phyloP scores from a whole-genome alignment of 2,329 filamentous ascomycete genomes.

The Penicillium sp. region DNA sequence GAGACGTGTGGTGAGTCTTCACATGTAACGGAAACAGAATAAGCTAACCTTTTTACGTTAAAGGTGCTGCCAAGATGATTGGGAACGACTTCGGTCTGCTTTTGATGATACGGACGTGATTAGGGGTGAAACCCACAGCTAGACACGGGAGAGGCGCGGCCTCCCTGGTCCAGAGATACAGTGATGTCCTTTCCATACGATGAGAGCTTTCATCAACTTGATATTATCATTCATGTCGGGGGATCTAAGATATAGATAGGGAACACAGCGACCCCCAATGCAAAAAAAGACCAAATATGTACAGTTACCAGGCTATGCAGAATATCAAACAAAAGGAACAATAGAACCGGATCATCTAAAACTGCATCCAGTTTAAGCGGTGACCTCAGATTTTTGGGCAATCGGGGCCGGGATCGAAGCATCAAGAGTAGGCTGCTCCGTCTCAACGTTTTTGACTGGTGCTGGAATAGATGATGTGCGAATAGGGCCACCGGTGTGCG shows the following conservation, averaged over 20 bases:
- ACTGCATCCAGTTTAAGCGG: constrained; percentile 12
- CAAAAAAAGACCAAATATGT: constrained; percentile 5
- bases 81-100: no score
- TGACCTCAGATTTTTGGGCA: constrained; percentile 22
- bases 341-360: background rate
- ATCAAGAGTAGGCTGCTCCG: constrained; percentile 17
- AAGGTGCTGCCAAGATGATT: no score
- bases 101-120: no score
- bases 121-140: no score
- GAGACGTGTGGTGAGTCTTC: no score
- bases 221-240: constrained; percentile 14
- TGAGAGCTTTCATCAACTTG: background rate
- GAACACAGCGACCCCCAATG: constrained; percentile 10
- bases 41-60: no score
- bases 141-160: no score
- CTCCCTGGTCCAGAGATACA: no score
- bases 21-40: no score
- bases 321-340: constrained; percentile 2
- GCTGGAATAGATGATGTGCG: constrained; percentile 31
- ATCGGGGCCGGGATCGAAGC: constrained; percentile 16
- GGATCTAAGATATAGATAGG: constrained; percentile 10
- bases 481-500: constrained; percentile 30
- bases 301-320: constrained; percentile 23
- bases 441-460: constrained; percentile 20
- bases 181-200: background rate